These are phyloP conservation scores for Fusarium compactum DNA, from an alignment of 2,329 filamentous ascomycete species.

Conservation along the genomic window DNA sequence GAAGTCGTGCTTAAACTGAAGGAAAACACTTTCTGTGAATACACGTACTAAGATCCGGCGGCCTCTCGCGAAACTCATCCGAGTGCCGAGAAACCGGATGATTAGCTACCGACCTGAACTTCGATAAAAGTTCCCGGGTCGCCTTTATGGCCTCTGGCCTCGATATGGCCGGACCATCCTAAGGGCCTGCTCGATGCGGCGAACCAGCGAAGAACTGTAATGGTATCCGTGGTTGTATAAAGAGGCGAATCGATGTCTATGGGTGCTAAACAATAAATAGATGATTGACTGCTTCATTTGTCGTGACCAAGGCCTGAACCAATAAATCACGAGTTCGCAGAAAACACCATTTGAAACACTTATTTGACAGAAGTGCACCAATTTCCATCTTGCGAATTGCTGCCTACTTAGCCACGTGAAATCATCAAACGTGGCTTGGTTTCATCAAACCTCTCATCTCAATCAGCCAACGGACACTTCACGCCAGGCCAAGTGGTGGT, in stretches of 20 bases:
- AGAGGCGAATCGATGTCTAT: neutral
- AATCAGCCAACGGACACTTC: conserved; percentile 3
- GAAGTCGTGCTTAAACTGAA: neutral
- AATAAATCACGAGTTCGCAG: neutral
- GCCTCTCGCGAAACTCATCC: conserved; percentile 10
- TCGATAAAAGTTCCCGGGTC: conserved; percentile 10
- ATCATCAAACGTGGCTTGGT: conserved; percentile 19
- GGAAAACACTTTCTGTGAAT: neutral
- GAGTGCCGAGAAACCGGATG: conserved; percentile 21
- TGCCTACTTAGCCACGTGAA: neutral
- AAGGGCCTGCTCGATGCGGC: conserved; percentile 11
- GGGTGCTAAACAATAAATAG: neutral
- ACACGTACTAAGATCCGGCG: neutral
- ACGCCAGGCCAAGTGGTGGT: conserved; percentile 18
- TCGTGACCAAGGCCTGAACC: neutral
- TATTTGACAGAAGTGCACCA: neutral
- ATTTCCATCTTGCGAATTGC: neutral
- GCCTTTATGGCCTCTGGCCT: conserved; percentile 4
- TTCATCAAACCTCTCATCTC: conserved; percentile 3
- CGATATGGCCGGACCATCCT: conserved; percentile 17
- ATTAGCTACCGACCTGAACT: conserved; percentile 7
- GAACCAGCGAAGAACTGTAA: conserved; percentile 5
- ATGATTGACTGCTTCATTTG: neutral
- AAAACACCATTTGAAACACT: neutral
- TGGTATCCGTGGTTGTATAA: neutral